Evolutionary conservation across 2,329 filamentous ascomycete species (phyloP), one percentile per base, ranked within the genome.

Genomic region (Calcarisporium arbuscula): DNA sequence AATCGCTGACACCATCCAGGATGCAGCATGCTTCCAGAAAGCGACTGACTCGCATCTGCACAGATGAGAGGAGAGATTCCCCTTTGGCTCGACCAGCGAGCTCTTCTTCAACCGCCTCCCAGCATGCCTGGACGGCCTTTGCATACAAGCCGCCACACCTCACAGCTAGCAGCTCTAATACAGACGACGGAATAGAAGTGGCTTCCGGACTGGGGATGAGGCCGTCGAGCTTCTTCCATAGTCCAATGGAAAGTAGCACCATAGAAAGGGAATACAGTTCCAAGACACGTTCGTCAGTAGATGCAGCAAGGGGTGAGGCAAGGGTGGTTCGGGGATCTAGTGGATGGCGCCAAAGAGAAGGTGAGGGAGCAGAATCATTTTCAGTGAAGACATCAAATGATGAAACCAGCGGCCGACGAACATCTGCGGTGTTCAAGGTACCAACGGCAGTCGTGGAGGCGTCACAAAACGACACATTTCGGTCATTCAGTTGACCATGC

Each of bases 211-310:
- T 58, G 0, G 68, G 55, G 1, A 68, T 62, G 0, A 78, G 58
- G 14, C 67, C 63, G 35, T 77, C 73, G 0, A 87, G 65, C 9
- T 76, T 79, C 4, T 74, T 77, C 85, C 85, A 90, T 8, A 89
- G 59, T 6, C 85, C 85, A 34, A 89, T 77, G 6, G 85, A 85
- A 4, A 88, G 64, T 1, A 90, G 67, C 5, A 87, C 62, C 61
- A 87, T 74, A 14, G 82, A 82, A 2, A 90, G 65, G 6, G 82
- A 80, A 52, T 87, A 87, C 3, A 89, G 61, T 41, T 89, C 85
- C 20, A 77, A 61, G 1, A 74, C 68, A 25, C 76, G 73, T 26
- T 70, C 71, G 35, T 79, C 74, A 2, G 70, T 63, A 5, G 67
- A 68, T 27, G 62, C 62, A 5, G 58, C 49, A 8, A 75, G 51